Base-by-base conservation (phyloP, 2,329 filamentous ascomycete genomes). In the Didymella pinodella region DNA sequence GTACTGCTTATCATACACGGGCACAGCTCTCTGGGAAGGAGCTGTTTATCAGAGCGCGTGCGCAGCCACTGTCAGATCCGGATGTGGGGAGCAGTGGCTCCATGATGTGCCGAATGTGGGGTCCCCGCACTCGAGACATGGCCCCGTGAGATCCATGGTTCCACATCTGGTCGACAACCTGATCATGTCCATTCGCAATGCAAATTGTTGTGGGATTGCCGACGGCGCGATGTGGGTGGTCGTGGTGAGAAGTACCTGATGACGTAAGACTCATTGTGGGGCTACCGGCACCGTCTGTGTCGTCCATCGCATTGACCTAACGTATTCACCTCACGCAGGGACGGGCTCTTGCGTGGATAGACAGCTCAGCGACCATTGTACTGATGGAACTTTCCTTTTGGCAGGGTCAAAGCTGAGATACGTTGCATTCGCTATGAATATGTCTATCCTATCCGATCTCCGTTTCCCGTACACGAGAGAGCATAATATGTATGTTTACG, bases 21-120 rank as follows among this genome's bases (percentile, higher is more conserved):
- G 8, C 18, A 25, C 10, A 6, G 20, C 8, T 14, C 0, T n/a
- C 16, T 25, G n/a, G 7, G 18, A 7, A 11, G 5, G 11, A 26
- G 7, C 11, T 28, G 22, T 20, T 18, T 26, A 28, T 31, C 25
- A 16, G 8, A 28, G 20, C 31, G 34, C 31, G 44, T 36, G 43
- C 41, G 14, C 28, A 16, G 18, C 31, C 7, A 14, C 26, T 11
- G 16, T 48, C 36, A 48, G 22, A 34, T 20, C 11, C 54, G 47
- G 54, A 61, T 61, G 54, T 56, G 52, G 51, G 52, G 56, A 28
- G 53, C 28, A 43, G 40, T 58, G 34, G 41, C 41, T 53, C 55
- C 25, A 40, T 25, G 43, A 56, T 54, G 36, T 40, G 57, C 45
- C 53, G 51, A 44, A 67, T 71, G 70, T 72, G 70, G 71, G 71